Percentiles rank a stretch among this genome's conserved stretches.
Conservation (phyloP, 2,329 filamentous ascomycete genomes). For the Calonectria fujianensis region DNA sequence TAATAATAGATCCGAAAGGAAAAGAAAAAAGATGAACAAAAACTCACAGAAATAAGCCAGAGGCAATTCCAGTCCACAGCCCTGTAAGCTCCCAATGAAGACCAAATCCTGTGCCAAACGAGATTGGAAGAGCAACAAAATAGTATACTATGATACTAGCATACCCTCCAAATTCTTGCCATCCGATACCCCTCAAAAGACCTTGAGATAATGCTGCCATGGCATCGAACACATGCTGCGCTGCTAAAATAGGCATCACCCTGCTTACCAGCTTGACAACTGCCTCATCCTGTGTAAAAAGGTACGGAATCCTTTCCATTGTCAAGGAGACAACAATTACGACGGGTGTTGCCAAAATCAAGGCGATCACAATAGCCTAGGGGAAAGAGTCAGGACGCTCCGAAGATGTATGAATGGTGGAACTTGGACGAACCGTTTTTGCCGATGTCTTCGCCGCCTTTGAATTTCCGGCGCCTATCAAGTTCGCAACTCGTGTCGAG, state of each 20-base stretch:
- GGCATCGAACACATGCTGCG: conserved; percentile 94
- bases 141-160: conserved; percentile 94
- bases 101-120: conserved; percentile 85
- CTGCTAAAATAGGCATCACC: conserved; percentile 86
- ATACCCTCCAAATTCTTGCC: conserved; percentile 92
- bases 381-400: background rate
- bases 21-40: too few species aligned
- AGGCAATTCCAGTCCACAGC: conserved; percentile 76
- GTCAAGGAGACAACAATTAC: conserved; percentile 80
- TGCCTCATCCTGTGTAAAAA: conserved; percentile 83
- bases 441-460: conserved; percentile 87
- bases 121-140: conserved; percentile 87
- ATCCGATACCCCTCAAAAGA: conserved; percentile 88
- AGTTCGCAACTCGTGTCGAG: conserved; percentile 91
- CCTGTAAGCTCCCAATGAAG: conserved; percentile 86
- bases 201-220: conserved; percentile 88
- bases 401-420: conserved; percentile 50
- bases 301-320: conserved; percentile 82
- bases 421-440: conserved; percentile 74
- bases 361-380: conserved; percentile 73
- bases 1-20: background rate
- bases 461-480: conserved; percentile 90
- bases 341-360: conserved; percentile 87
- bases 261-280: conserved; percentile 80
- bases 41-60: conserved; percentile 6